phyloP scores from a whole-genome alignment of 768 basidiomycete species.

The Russula compacta region DNA sequence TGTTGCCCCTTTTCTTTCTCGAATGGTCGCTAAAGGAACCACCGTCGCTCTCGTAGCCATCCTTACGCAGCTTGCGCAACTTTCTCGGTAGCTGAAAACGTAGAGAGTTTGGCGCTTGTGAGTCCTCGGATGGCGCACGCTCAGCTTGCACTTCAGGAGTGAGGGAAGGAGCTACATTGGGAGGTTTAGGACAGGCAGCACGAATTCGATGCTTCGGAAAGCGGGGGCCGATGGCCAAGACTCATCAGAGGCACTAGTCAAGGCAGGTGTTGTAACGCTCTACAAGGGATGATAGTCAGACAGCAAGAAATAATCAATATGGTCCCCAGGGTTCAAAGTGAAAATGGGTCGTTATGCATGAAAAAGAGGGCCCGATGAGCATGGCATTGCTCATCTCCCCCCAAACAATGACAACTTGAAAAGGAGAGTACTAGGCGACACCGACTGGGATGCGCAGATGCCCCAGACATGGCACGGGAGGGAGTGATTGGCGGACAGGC shows the following conservation, averaged over 20 bases:
- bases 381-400: too few relatives aligned
- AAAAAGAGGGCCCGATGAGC: background rate
- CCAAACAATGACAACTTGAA: background rate
- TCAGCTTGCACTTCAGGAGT: background rate
- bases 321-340: background rate
- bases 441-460: too few relatives aligned
- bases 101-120: background rate
- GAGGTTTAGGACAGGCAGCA: background rate
- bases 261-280: constrained; percentile 26
- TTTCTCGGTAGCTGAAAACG: constrained; percentile 22
- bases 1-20: constrained; percentile 25
- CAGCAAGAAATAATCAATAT: background rate
- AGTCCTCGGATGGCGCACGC: constrained; percentile 1
- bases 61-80: constrained; percentile 23
- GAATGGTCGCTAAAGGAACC: constrained; percentile 23
- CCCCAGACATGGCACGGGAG: background rate
- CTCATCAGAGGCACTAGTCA: constrained; percentile 36
- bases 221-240: constrained; percentile 28
- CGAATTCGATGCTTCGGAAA: constrained; percentile 3
- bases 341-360: background rate
- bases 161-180: background rate
- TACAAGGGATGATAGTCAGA: constrained; percentile 12
- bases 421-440: too few relatives aligned
- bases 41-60: constrained; percentile 27
- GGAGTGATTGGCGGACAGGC: background rate